phyloP scores from a whole-genome alignment of 768 basidiomycete species.

The Crassisporium funariophilum region DNA sequence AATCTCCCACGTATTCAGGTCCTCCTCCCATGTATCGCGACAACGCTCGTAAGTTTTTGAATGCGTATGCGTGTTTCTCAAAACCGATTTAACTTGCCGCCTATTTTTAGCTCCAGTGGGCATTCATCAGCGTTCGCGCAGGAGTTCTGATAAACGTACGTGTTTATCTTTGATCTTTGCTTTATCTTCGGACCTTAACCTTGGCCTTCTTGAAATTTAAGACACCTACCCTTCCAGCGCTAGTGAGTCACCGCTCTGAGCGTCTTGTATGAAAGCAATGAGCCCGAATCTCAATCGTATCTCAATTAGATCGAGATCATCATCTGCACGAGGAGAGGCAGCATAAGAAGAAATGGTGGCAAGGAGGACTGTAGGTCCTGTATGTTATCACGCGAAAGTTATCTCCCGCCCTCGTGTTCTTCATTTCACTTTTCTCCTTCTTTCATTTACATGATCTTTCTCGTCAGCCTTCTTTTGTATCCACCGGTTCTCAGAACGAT shows the following conservation, averaged over 20 bases:
- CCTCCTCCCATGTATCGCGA: constrained; percentile 17
- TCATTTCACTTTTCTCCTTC: background rate
- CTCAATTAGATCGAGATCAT: background rate
- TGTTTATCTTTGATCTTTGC: constrained; percentile 6
- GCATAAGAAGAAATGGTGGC: background rate
- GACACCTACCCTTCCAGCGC: background rate
- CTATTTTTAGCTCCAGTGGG: constrained; percentile 11
- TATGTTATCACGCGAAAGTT: background rate
- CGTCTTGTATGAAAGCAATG: background rate
- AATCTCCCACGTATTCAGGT: constrained; percentile 27
- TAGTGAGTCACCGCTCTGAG: background rate
- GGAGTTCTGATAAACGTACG: constrained; percentile 23
- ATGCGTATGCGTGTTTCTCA: background rate
- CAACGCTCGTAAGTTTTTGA: constrained; percentile 21
- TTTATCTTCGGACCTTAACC: constrained; percentile 4
- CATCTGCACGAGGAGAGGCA: background rate
- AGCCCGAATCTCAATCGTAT: no score
- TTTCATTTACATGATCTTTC: no score
- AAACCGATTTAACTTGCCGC: constrained; percentile 10
- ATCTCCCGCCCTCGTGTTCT: background rate
- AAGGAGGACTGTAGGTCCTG: background rate
- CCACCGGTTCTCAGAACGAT: no score
- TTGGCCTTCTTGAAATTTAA: background rate
- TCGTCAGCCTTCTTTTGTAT: no score
- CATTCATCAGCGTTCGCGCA: constrained; percentile 17